These are phyloP conservation scores for Ascochyta koolunga DNA, from an alignment of 2,329 filamentous ascomycete species.

Conservation along the genomic window DNA sequence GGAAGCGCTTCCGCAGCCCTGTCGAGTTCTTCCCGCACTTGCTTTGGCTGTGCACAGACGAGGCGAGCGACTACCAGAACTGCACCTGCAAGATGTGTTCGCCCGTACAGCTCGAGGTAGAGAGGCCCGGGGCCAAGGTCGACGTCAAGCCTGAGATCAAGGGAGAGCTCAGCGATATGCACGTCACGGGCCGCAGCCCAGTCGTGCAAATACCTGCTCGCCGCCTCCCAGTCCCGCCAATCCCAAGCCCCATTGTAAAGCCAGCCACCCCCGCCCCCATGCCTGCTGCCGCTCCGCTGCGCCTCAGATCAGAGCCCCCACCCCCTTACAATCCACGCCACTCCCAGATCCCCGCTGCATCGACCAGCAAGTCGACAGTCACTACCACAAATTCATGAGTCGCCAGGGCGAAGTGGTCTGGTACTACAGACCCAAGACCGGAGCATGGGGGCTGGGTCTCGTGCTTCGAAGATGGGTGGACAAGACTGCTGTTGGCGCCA, in stretches of 20 bases:
- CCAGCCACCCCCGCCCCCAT: slow-evolving; percentile 23
- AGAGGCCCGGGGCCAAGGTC: slow-evolving; percentile 38
- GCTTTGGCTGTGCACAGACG: slow-evolving; percentile 62
- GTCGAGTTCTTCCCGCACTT: slow-evolving; percentile 66
- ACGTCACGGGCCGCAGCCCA: slow-evolving; percentile 22
- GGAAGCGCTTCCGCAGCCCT: slow-evolving; percentile 64
- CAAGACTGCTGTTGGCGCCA: slow-evolving; percentile 34
- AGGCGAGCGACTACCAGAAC: slow-evolving; percentile 59
- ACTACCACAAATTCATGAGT: slow-evolving; percentile 57
- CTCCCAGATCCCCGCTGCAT: slow-evolving; percentile 49
- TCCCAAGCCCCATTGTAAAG: slow-evolving; percentile 32
- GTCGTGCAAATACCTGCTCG: slow-evolving; percentile 36
- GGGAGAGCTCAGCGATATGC: slow-evolving; percentile 10
- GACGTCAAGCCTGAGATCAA: slow-evolving; percentile 40
- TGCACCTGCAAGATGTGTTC: slow-evolving; percentile 65
- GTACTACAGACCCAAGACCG: slow-evolving; percentile 56
- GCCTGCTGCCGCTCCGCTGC: slow-evolving; percentile 7
- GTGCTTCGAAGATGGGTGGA: slow-evolving; percentile 55
- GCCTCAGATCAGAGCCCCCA: slow-evolving; percentile 31
- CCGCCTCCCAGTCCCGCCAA: slow-evolving; percentile 25
- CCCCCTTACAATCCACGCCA: slow-evolving; percentile 41
- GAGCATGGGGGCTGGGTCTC: slow-evolving; percentile 61
- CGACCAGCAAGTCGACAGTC: slow-evolving; percentile 58
- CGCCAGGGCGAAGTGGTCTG: slow-evolving; percentile 63
- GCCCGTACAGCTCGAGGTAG: slow-evolving; percentile 57